Evolutionary conservation across 2,329 filamentous ascomycete species (phyloP), one percentile per base, ranked within the genome.

Genomic region (Xylariales sp.): DNA sequence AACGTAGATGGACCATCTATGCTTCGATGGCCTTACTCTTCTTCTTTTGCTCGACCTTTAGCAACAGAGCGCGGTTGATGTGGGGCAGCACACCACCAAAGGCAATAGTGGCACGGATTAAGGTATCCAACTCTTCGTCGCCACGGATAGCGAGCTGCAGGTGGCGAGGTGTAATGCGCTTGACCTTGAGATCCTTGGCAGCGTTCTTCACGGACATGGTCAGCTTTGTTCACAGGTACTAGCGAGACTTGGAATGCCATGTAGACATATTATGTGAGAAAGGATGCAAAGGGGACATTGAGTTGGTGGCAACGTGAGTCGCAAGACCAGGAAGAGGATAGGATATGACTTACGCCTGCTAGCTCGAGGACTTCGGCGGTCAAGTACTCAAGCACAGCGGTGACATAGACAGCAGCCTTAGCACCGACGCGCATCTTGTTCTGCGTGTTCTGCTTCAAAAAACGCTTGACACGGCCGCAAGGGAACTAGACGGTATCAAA

Each of bases 371-470:
- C 91, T 80, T 98, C 91, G 51, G 91, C 91, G 46, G 93, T 96
- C 54, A 98, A 76, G 66, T 98, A 98, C 73, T 98, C 93, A 51
- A 98, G 86, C 43, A 98, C 93, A 31, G 93, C 93, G 37, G 93
- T 97, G 49, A 97, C 88, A 65, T 98, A 98, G 58, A 98, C 93
- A 53, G 93, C 90, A 51, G 93, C 93, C 77, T 97, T 97, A 61
- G 91, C 93, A 58, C 93, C 93, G 54, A 98, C 94, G 70, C 93
- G 91, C 88, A 96, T 97, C 78, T 97, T 97, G 73, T 96, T 94
- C 66, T 97, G 93, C 37, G 93, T 97, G 73, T 96, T 96, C 69
- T 88, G 89, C 81, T 97, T 96, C 64, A 98, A 78, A 75, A 97
- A 97, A 74, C 93, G 90, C 86, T 98, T 98, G 70, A 98, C 93